Evolutionary conservation across 2,329 filamentous ascomycete species (phyloP).

Genomic region (Aspergillus versicolor): DNA sequence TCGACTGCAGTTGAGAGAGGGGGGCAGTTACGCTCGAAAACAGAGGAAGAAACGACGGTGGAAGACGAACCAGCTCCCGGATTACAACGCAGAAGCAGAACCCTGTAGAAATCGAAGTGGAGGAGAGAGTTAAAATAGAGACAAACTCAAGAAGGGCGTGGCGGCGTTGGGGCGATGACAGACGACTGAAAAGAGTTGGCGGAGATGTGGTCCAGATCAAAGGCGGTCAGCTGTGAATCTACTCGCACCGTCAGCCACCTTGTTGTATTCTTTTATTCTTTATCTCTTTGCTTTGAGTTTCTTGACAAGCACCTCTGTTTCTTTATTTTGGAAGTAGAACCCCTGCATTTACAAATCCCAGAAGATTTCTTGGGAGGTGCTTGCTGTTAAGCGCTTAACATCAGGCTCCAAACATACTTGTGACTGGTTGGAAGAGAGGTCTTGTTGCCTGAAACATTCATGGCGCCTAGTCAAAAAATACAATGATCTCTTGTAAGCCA

Average conservation of each 20-base stretch:
- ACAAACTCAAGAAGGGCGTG: slow-evolving; percentile 16
- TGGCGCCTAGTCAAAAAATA: no score
- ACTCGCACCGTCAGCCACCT: neutral
- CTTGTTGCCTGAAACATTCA: slow-evolving; percentile 5
- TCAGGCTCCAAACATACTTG: no score
- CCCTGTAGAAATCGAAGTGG: neutral
- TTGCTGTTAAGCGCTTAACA: no score
- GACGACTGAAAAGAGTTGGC: slow-evolving; percentile 16
- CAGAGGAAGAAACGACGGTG: neutral
- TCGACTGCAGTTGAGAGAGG: neutral
- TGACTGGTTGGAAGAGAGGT: neutral
- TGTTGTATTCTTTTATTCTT: neutral
- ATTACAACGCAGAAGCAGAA: neutral
- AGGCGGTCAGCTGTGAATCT: slow-evolving; percentile 14
- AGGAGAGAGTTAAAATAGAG: slow-evolving; percentile 1
- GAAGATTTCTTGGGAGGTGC: neutral
- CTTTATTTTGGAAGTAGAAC: neutral
- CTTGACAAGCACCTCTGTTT: neutral
- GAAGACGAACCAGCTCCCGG: neutral
- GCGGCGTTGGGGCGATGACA: slow-evolving; percentile 17
- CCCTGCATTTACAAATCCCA: neutral
- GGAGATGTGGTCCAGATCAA: slow-evolving; percentile 14
- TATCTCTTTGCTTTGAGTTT: neutral
- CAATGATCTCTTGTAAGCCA: neutral
- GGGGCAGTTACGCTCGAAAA: neutral